Evolutionary conservation across 1,284 basidiomycete species (phyloP), one percentile per base, ranked within the genome.

Genomic region (Rhodotorula sp.): DNA sequence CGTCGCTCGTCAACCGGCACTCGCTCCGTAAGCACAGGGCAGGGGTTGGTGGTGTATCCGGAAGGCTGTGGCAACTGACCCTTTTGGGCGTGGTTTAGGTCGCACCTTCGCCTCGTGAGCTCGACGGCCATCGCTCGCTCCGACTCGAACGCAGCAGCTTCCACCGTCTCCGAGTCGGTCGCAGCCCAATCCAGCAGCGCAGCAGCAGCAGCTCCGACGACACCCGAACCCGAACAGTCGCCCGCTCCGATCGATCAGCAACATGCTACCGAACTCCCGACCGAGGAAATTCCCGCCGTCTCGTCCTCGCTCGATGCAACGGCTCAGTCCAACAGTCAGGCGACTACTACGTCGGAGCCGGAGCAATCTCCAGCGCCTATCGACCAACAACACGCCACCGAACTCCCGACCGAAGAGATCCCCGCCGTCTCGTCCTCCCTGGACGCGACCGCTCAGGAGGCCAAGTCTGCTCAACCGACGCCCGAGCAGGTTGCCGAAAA

Each of bases 221-320:
- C 29, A 29, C 26, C 26, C 31, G 62, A 52, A 21, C 62, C 58
- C 14, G 23, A 23, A 10, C 21, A n/a, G n/a, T 63, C 65, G 18
- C 58, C 58, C 8, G 65, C 65, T 4, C 58, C 58, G 8, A 61
- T 61, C 59, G 65, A 67, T 48, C 29, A 34, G 43, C 51, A 67
- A 31, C 16, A 43, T 26, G 39, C 65, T 5, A 67, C 65, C 4
- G 43, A 52, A 26, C 65, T 61, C 51, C 52, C 65, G 26, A 67
- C 65, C 20, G 65, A 67, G 29, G 65, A 67, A 52, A 67, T 61
- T 23, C 65, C 65, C 26, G 65, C 58, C 51, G 59, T 61, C 46
- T 66, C 65, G 8, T 66, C 65, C 3, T 51, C 68, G 26, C 43
- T 58, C 49, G 69, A 70, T 23, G 64, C 65, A 0, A 52, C 64